A percentile compares a stretch with the other conserved stretches of the same genome.
Evolutionary conservation across 306 rosid species (phyloP).

Genomic region (Cucumis melo): DNA sequence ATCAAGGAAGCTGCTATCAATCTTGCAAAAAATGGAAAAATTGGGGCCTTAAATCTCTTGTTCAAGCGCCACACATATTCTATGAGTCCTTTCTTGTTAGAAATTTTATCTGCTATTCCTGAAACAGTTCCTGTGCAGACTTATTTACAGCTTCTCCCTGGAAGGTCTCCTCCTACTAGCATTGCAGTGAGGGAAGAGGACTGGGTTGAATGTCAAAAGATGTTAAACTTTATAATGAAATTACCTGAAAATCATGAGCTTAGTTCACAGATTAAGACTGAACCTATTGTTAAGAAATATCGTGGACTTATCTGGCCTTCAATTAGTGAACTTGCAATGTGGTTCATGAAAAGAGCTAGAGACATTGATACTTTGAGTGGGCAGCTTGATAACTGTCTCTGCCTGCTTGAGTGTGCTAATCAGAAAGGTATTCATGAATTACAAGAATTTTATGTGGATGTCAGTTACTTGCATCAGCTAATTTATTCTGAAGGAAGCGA

Average conservation of each 20-base stretch:
- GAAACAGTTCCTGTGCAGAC: conserved; percentile 86
- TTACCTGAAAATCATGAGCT: conserved; percentile 32
- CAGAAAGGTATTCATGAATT: conserved; percentile 64
- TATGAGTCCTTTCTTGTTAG: conserved; percentile 51
- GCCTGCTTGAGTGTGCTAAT: conserved; percentile 66
- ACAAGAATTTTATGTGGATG: conserved; percentile 60
- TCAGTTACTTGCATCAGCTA: conserved; percentile 55
- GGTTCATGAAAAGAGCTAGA: conserved; percentile 80
- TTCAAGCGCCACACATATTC: conserved; percentile 93
- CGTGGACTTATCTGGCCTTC: conserved; percentile 79
- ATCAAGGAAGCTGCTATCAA: conserved; percentile 56
- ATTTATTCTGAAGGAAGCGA: conserved; percentile 55
- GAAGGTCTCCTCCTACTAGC: conserved; percentile 65
- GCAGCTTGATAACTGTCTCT: conserved; percentile 74
- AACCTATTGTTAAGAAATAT: conserved; percentile 68
- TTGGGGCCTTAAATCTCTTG: conserved; percentile 81
- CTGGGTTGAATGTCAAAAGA: conserved; percentile 96
- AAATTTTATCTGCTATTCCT: conserved; percentile 74
- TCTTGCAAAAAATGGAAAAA: conserved; percentile 88
- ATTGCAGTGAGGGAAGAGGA: conserved; percentile 75
- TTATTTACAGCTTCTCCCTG: conserved; percentile 93
- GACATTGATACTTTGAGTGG: conserved; percentile 74
- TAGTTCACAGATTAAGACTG: conserved; percentile 54
- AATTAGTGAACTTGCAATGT: conserved; percentile 40
- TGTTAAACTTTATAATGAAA: conserved; percentile 37